phyloP scores from a whole-genome alignment of 805 yeast genomes.

The Starmerella apicola region DNA sequence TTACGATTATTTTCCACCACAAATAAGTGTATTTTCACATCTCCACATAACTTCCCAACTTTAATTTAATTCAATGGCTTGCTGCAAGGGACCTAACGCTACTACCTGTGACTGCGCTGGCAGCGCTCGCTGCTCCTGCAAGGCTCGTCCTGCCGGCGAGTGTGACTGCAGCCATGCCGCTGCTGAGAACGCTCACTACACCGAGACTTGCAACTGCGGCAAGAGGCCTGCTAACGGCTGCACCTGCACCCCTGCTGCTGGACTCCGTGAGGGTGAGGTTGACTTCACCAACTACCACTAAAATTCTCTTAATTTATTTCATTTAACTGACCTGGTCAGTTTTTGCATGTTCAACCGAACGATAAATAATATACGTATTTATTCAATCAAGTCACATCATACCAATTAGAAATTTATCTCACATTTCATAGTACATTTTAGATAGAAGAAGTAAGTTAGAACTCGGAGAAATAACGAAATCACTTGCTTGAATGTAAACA shows the following conservation, averaged over 20 bases:
- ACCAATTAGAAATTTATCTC: no score
- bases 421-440: no score
- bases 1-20: no score
- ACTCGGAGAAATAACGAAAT: no score
- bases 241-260: conserved; percentile 41
- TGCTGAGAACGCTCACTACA: conserved; percentile 38
- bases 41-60: background rate
- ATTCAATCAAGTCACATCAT: no score
- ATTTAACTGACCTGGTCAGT: no score
- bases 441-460: no score
- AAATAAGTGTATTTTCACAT: no score
- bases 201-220: conserved; percentile 47
- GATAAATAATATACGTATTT: no score
- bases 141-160: conserved; percentile 44
- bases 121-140: conserved; percentile 54
- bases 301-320: background rate
- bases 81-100: conserved; percentile 33
- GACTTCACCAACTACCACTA: conserved; percentile 39
- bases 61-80: conserved; percentile 25
- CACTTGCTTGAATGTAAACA: no score
- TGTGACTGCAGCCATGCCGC: conserved; percentile 44
- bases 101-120: conserved; percentile 45
- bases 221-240: conserved; percentile 41
- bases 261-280: conserved; percentile 43
- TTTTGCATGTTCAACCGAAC: no score